Base-by-base conservation (phyloP, 1,284 basidiomycete genomes). In the Cryptococcus sp. region DNA sequence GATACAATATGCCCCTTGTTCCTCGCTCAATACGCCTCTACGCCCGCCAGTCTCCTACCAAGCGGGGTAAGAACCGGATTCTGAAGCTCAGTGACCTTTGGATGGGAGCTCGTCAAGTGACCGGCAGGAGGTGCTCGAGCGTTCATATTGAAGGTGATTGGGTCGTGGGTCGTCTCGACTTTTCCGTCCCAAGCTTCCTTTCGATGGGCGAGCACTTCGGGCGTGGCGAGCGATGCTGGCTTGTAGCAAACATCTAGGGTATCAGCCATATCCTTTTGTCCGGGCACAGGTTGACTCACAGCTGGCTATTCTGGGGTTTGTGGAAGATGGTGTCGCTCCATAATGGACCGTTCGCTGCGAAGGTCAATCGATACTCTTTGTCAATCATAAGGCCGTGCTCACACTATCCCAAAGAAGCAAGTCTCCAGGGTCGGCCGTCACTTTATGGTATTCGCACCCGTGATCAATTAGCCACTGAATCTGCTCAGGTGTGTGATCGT, bases 391-490 rank as follows among this genome's bases (percentile, higher is more conserved):
- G 4, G 14, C 5, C 4, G 11, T 28, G 28, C 36, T 39, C 14
- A 39, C 36, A 19, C 36, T 57, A 46, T 66, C 64, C 64, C 64
- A 68, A 21, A 67, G 51, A 47, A 67, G 62, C 16, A 65, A 19
- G 25, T 61, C 58, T 19, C 66, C 67, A 2, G 63, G 60, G 3
- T 52, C 60, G 13, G 61, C 62, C 32, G 52, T 52, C 11, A 67
- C 55, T 36, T 65, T 63, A n/a, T 51, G 49, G 61, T 62, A 66
- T 25, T 58, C 51, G 45, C 67, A 69, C 1, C 67, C 67, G 23
- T 57, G 52, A 39, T 65, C 63, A 19, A 59, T 58, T 52, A 67
- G 61, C 64, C 64, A 67, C 39, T 64, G 53, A 18, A 59, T 47
- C 24, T 64, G 55, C 19, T 60, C 49, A 9, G 63, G 66, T 4